Evolutionary conservation across 1,284 basidiomycete species (phyloP).

Genomic region (Rhodotorula glutinis): DNA sequence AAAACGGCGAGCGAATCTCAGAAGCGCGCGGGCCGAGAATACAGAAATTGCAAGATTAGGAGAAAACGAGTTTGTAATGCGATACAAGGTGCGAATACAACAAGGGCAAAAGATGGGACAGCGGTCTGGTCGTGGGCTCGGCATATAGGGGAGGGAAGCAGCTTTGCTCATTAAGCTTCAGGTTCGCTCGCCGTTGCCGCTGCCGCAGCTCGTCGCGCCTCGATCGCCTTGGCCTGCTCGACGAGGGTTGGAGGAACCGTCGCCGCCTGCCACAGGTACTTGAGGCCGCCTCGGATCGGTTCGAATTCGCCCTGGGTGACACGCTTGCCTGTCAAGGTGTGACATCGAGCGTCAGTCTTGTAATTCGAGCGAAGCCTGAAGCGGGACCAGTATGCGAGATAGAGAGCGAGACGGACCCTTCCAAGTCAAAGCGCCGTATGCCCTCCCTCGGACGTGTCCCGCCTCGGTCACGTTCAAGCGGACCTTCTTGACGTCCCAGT

Average conservation of each 20-base stretch:
- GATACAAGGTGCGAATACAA: conserved; percentile 9
- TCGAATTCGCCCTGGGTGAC: conserved; percentile 48
- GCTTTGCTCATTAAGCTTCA: background rate
- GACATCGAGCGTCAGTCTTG: background rate
- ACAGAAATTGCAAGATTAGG: background rate
- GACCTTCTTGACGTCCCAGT: conserved; percentile 68
- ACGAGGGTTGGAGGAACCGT: conserved; percentile 29
- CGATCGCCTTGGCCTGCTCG: background rate
- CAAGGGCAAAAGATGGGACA: no score
- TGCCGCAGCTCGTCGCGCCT: background rate
- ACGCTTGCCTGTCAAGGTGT: conserved; percentile 46
- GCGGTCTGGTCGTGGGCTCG: background rate
- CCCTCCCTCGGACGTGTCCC: conserved; percentile 69
- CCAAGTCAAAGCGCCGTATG: conserved; percentile 72
- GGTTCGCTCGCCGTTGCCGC: background rate
- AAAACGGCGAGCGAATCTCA: background rate
- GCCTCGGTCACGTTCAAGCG: conserved; percentile 56
- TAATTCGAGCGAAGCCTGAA: background rate
- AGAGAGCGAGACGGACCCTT: conserved; percentile 57
- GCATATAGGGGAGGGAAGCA: background rate
- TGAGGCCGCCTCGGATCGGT: conserved; percentile 50
- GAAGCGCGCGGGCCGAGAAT: background rate
- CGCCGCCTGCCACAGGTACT: conserved; percentile 50
- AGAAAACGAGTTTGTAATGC: background rate
- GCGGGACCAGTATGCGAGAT: background rate